These are phyloP conservation scores for Suillus alpinus DNA, from an alignment of 768 basidiomycete species.

Conservation along the genomic window DNA sequence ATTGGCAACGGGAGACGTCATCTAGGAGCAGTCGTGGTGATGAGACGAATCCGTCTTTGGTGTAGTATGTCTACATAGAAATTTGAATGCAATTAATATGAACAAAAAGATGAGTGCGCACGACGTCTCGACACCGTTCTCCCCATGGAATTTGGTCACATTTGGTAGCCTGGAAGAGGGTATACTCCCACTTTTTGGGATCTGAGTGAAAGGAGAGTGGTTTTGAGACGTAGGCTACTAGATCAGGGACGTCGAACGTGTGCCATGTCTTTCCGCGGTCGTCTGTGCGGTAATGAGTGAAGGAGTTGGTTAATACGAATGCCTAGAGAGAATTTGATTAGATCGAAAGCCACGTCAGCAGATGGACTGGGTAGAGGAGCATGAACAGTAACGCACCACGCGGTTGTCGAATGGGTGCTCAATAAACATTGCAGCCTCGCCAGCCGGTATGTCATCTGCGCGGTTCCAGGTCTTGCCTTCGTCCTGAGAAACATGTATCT, in stretches of 20 bases:
- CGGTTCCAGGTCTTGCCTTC: constrained; percentile 76
- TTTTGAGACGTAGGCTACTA: constrained; percentile 38
- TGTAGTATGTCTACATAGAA: constrained; percentile 75
- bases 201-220: constrained; percentile 90
- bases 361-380: background rate
- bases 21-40: constrained; percentile 54
- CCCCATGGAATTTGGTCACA: constrained; percentile 60
- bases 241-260: constrained; percentile 68
- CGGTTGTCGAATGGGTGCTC: constrained; percentile 84
- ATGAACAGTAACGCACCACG: constrained; percentile 46
- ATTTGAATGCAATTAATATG: constrained; percentile 7
- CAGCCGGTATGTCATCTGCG: constrained; percentile 49
- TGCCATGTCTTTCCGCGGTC: constrained; percentile 90
- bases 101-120: constrained; percentile 20
- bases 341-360: constrained; percentile 1
- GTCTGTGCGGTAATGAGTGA: constrained; percentile 81
- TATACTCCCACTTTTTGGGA: constrained; percentile 61
- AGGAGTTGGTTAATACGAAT: constrained; percentile 77
- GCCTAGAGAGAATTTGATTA: constrained; percentile 48
- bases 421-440: constrained; percentile 68
- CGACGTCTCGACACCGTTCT: constrained; percentile 69
- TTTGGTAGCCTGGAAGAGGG: constrained; percentile 73
- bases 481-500: constrained; percentile 76
- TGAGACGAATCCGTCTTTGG: constrained; percentile 76
- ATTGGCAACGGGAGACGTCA: constrained; percentile 79